These are phyloP conservation scores for Fusarium sp. DNA, from an alignment of 2,329 filamentous ascomycete genomes.

Conservation along the genomic window DNA sequence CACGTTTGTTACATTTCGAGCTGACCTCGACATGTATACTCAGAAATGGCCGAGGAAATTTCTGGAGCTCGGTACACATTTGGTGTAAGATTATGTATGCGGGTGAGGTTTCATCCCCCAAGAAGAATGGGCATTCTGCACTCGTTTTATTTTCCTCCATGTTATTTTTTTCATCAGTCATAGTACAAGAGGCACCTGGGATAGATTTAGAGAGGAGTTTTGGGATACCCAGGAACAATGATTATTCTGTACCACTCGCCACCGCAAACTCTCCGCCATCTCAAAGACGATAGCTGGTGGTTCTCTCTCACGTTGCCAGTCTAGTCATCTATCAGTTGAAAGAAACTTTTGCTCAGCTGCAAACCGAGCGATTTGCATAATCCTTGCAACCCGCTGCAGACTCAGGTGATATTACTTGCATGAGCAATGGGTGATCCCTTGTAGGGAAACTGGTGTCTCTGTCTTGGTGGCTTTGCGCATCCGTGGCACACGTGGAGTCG, in stretches of 20 bases:
- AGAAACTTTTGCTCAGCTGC: not conserved
- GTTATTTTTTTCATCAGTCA: not conserved
- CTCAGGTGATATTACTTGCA: not conserved
- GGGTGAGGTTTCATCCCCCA: not conserved
- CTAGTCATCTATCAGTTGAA: slow-evolving; percentile 3
- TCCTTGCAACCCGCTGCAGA: slow-evolving; percentile 15
- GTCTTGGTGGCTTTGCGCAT: slow-evolving; percentile 3
- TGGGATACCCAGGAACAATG: slow-evolving; percentile 36
- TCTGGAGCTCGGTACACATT: not conserved
- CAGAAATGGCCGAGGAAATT: too few relatives aligned
- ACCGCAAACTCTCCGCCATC: not conserved
- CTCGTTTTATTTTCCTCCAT: not conserved
- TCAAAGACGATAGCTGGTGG: not conserved
- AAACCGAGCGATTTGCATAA: slow-evolving; percentile 19
- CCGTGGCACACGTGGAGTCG: not conserved
- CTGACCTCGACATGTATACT: not conserved
- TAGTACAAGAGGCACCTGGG: slow-evolving; percentile 5
- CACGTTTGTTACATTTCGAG: not conserved
- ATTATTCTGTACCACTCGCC: slow-evolving; percentile 15
- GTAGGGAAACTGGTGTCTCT: not conserved
- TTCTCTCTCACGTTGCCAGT: slow-evolving; percentile 1
- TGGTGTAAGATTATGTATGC: not conserved
- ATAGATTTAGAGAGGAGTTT: slow-evolving; percentile 44
- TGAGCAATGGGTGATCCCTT: not conserved
- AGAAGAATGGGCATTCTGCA: not conserved